Evolutionary conservation across 2,329 filamentous ascomycete species (phyloP).

Genomic region (Immersiporthe knoxdaviesiana): DNA sequence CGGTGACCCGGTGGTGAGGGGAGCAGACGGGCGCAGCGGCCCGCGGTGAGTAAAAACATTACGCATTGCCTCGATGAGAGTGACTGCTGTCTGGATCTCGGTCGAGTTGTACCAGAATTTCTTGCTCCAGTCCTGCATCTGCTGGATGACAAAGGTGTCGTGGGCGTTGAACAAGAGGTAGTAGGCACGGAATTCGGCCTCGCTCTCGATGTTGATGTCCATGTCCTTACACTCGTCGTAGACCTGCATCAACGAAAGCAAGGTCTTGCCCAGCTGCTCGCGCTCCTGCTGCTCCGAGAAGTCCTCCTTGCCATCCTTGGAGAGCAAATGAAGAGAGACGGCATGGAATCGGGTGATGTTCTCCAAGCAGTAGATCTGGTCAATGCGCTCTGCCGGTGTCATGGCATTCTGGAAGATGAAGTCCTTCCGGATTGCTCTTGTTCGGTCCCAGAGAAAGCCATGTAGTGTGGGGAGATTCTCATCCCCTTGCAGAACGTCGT

Average conservation of each 20-base stretch:
- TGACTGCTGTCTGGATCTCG: conserved; percentile 64
- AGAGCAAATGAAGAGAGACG: conserved; percentile 65
- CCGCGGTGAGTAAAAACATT: conserved; percentile 61
- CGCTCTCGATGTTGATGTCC: conserved; percentile 61
- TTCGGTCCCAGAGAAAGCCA: conserved; percentile 70
- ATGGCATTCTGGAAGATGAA: conserved; percentile 69
- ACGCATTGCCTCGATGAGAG: conserved; percentile 63
- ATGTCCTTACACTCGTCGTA: conserved; percentile 68
- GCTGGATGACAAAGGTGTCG: conserved; percentile 61
- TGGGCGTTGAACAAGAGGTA: conserved; percentile 65
- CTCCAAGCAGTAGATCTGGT: conserved; percentile 66
- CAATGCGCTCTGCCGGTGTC: conserved; percentile 57
- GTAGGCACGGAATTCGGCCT: conserved; percentile 68
- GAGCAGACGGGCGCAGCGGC: conserved; percentile 55
- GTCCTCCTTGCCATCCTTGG: conserved; percentile 57
- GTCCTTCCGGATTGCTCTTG: conserved; percentile 68
- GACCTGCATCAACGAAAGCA: conserved; percentile 66
- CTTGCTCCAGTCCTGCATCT: conserved; percentile 58
- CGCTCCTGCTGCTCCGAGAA: conserved; percentile 70
- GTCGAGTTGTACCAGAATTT: conserved; percentile 58
- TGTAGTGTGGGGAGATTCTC: conserved; percentile 59
- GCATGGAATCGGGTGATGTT: conserved; percentile 70
- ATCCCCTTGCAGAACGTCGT: conserved; percentile 59
- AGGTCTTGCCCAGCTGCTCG: conserved; percentile 67
- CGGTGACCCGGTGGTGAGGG: conserved; percentile 52